Base-by-base conservation (phyloP, 768 basidiomycete species). In the Agrocybe pediades region DNA sequence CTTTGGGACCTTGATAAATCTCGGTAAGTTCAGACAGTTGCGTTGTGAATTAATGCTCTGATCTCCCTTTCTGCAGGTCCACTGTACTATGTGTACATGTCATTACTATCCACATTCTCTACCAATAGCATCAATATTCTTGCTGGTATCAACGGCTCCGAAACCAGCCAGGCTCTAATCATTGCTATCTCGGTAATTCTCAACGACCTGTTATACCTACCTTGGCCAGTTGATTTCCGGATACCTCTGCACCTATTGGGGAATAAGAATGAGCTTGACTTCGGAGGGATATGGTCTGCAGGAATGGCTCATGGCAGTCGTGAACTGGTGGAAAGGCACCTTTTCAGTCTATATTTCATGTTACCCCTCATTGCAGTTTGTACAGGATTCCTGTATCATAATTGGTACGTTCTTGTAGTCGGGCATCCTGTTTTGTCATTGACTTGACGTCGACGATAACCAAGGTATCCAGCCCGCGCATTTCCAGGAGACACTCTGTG, bases 51-150 rank as follows among this genome's bases (percentile, higher is more conserved):
- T 13, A 9, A 30, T 33, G n/a, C 9, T 9, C 40, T 46, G 29
- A 45, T 25, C 11, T 17, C 29, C 9, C 21, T 9, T 33, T 25
- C 6, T 25, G 33, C 40, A 98, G 96, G 96, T 2, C 92, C 93
- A 0, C 71, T 98, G 3, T 98, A 98, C 71, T 99, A 98, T 69
- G 54, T 95, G 49, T 99, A 98, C 75, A 98, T 99, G 92, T 85
- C 93, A 4, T 72, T 98, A 25, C 77, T 99, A 16, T 98, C 95
- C 26, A 98, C 95, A 0, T 99, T 98, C 70, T 85, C 92, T 50
- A 98, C 96, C 16, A 99, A 99, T 72, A 90, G 90, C 68, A 97
- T 98, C 79, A 99, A 99, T 71, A 98, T 99, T 61, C 86, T 98
- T 16, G 97, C 97, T 9, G 97, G 96, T 8, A 90, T 98, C 60